A percentile compares a stretch with the other conserved stretches of the same genome.
Conservation (phyloP, 2,329 filamentous ascomycete species). For the Apiospora rasikravindrae region DNA sequence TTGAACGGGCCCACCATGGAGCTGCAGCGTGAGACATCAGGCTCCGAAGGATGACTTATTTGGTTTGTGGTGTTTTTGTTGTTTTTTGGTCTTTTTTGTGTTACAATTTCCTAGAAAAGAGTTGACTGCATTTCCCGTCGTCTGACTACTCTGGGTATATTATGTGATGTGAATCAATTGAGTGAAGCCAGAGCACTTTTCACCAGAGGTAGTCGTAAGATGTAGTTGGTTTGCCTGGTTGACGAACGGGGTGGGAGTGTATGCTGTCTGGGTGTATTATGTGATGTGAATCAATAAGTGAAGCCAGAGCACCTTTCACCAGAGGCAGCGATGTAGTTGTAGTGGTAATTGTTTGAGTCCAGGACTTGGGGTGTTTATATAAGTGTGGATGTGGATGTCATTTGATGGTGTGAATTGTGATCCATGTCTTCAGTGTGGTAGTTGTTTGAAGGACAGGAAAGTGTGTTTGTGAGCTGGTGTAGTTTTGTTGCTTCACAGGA, state of each 20-base stretch:
- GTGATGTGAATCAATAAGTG: neutral
- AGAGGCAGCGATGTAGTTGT: neutral
- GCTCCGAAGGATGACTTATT: neutral
- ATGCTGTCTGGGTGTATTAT: slow-evolving; percentile 1
- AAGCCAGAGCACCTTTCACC: slow-evolving; percentile 7
- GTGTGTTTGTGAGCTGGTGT: neutral
- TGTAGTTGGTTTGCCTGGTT: neutral
- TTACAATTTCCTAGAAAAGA: neutral
- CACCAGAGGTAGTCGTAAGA: neutral
- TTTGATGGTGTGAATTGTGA: neutral
- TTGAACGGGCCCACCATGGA: too few species aligned
- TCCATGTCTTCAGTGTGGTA: neutral
- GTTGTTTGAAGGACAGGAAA: neutral
- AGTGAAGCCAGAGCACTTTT: slow-evolving; percentile 3
- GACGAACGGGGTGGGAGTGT: neutral
- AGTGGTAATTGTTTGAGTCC: neutral
- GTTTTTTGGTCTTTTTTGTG: neutral
- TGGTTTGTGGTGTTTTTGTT: neutral
- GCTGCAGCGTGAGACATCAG: neutral
- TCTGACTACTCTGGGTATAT: neutral
- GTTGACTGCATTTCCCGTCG: neutral
- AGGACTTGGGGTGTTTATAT: neutral
- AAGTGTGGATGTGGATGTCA: neutral
- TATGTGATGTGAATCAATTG: neutral
- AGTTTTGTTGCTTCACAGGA: neutral